A percentile compares a stretch with the other conserved stretches of the same genome.
Conservation (phyloP, 345 rosid genomes). For the Pistacia atlantica region DNA sequence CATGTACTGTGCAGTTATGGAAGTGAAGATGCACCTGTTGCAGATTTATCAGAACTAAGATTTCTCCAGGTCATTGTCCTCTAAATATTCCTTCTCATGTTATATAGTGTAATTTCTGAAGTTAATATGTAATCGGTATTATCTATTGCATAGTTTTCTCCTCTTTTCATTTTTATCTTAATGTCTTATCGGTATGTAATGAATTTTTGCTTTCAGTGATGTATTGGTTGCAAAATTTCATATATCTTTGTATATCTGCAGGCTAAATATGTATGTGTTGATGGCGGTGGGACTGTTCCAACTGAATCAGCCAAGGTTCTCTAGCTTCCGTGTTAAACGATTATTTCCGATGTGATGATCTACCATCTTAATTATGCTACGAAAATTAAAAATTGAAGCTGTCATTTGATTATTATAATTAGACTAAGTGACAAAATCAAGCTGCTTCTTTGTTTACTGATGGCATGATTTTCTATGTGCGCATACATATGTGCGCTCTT, state of each 20-base stretch:
- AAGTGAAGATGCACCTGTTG: conserved; percentile 70
- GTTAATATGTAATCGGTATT: not conserved
- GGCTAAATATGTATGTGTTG: conserved; percentile 80
- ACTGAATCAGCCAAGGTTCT: conserved; percentile 85
- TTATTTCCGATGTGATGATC: conserved; percentile 4
- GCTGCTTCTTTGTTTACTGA: not conserved
- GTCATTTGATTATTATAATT: not conserved
- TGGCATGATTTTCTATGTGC: not conserved
- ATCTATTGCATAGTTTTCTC: not conserved
- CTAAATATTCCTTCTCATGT: not conserved
- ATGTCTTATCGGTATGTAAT: not conserved
- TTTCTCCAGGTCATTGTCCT: conserved; percentile 56
- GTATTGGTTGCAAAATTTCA: conserved; percentile 11
- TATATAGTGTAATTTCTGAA: too few species aligned
- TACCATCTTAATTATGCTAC: not conserved
- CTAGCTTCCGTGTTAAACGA: not conserved
- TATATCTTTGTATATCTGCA: conserved; percentile 38
- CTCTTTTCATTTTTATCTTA: not conserved
- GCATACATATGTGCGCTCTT: not conserved
- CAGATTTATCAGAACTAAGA: conserved; percentile 52
- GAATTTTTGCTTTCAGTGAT: not conserved
- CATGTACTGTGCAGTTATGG: conserved; percentile 68
- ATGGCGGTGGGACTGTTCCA: conserved; percentile 98
- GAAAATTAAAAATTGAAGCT: not conserved
- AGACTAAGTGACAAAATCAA: not conserved